Evolutionary conservation across 129 eudicot genomes (phyloP).

Genomic region (Artemisia argyi): DNA sequence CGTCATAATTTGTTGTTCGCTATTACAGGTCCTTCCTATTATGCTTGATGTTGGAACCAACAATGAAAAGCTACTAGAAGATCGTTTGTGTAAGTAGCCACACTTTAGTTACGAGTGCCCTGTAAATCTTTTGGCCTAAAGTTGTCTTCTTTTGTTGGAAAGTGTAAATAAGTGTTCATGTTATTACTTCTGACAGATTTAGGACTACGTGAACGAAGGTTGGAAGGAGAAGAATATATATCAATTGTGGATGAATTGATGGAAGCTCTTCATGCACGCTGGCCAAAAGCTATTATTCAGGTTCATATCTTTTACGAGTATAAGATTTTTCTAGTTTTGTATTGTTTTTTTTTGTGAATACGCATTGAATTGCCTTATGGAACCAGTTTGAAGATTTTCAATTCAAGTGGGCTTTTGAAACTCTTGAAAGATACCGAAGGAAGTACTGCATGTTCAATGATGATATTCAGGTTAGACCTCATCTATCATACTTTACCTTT

Average conservation of each 20-base stretch:
- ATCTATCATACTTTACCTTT: constrained; percentile 4
- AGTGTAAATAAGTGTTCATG: constrained; percentile 14
- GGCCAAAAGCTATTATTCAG: constrained; percentile 99
- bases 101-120: background rate
- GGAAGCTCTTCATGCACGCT: constrained; percentile 95
- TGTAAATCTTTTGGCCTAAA: background rate
- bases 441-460: constrained; percentile 96
- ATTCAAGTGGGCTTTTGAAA: constrained; percentile 98
- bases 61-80: constrained; percentile 90
- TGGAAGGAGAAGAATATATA: constrained; percentile 95
- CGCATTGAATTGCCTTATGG: constrained; percentile 13
- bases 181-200: constrained; percentile 56
- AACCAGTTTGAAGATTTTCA: constrained; percentile 97
- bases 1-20: background rate
- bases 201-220: constrained; percentile 85
- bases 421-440: constrained; percentile 79
- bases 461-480: constrained; percentile 79
- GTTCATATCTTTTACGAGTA: constrained; percentile 40
- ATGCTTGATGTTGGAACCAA: constrained; percentile 99
- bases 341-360: background rate
- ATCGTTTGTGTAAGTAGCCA: constrained; percentile 77
- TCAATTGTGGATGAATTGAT: constrained; percentile 87
- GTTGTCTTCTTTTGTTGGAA: background rate
- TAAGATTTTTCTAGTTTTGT: background rate
- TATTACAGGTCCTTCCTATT: constrained; percentile 81